Conservation (phyloP, 1,284 basidiomycete genomes). For the Hemileia vastatrix region DNA sequence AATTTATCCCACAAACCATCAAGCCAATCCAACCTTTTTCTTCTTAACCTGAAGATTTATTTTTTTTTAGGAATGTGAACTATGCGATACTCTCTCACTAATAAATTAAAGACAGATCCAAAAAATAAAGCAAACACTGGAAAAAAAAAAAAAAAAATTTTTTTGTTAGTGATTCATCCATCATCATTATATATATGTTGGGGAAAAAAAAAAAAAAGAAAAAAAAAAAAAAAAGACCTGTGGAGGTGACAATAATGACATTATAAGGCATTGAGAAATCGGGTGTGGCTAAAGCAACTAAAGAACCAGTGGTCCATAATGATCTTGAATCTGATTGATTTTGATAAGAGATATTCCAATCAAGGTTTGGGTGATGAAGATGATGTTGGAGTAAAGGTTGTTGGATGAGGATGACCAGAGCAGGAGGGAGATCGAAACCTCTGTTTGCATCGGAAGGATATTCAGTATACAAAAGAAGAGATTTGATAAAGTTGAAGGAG, state of each 20-base stretch:
- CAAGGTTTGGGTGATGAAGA: background rate
- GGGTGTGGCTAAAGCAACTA: conserved; percentile 85
- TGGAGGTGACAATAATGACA: conserved; percentile 90
- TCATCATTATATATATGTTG: conserved; percentile 28
- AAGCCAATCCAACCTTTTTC: too few relatives aligned
- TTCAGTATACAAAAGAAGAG: conserved; percentile 84
- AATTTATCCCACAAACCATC: too few relatives aligned
- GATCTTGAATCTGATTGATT: conserved; percentile 36
- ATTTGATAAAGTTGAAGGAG: conserved; percentile 66
- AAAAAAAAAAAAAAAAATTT: too few relatives aligned
- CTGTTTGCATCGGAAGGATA: conserved; percentile 91
- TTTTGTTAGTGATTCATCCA: too few relatives aligned
- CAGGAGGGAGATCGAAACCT: conserved; percentile 82
- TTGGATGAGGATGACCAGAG: conserved; percentile 52
- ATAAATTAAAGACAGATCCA: conserved; percentile 76
- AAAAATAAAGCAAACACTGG: conserved; percentile 68
- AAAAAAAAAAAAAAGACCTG: conserved; percentile 38
- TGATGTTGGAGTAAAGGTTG: conserved; percentile 16
- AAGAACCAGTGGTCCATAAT: conserved; percentile 68
- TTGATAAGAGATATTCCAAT: conserved; percentile 14
- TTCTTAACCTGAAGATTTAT: too few relatives aligned
- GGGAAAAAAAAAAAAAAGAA: conserved; percentile 31
- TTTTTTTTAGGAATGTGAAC: conserved; percentile 37
- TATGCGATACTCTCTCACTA: conserved; percentile 66
- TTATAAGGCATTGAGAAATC: conserved; percentile 99